phyloP scores from a whole-genome alignment of 2,329 filamentous ascomycete genomes.

The Penicillium sp. region DNA sequence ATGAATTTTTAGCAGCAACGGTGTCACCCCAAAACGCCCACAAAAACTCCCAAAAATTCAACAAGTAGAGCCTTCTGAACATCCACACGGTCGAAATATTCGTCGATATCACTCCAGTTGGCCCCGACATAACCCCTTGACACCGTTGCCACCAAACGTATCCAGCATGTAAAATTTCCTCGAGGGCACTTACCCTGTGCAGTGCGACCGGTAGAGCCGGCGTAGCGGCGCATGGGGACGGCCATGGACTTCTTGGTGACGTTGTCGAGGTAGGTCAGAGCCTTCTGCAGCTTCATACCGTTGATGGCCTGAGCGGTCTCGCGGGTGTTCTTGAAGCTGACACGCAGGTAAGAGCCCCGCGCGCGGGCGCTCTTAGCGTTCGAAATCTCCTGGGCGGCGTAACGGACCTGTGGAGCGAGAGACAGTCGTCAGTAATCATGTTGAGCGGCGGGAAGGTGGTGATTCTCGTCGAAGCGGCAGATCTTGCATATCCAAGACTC shows the following conservation, averaged over 20 bases:
- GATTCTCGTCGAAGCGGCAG: slow-evolving; percentile 9
- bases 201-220: slow-evolving; percentile 89
- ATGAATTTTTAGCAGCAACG: slow-evolving; percentile 15
- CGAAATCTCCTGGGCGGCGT: slow-evolving; percentile 87
- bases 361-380: slow-evolving; percentile 93
- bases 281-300: slow-evolving; percentile 96
- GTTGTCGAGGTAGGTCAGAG: slow-evolving; percentile 96
- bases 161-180: slow-evolving; percentile 10
- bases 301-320: slow-evolving; percentile 99
- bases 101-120: slow-evolving; percentile 1
- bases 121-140: slow-evolving; percentile 2
- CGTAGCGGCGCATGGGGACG: slow-evolving; percentile 96
- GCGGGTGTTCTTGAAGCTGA: slow-evolving; percentile 99
- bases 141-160: slow-evolving; percentile 13
- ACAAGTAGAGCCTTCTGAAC: not conserved
- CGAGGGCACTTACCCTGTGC: slow-evolving; percentile 81
- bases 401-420: slow-evolving; percentile 69
- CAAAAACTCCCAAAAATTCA: not conserved
- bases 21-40: slow-evolving; percentile 9
- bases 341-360: slow-evolving; percentile 97
- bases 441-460: slow-evolving; percentile 8
- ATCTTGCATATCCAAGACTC: slow-evolving; percentile 10
- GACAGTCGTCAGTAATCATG: slow-evolving; percentile 31
- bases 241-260: slow-evolving; percentile 96
- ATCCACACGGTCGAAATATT: slow-evolving; percentile 7